Base-by-base conservation (phyloP, 2,329 filamentous ascomycete genomes). In the Nemania sp. region DNA sequence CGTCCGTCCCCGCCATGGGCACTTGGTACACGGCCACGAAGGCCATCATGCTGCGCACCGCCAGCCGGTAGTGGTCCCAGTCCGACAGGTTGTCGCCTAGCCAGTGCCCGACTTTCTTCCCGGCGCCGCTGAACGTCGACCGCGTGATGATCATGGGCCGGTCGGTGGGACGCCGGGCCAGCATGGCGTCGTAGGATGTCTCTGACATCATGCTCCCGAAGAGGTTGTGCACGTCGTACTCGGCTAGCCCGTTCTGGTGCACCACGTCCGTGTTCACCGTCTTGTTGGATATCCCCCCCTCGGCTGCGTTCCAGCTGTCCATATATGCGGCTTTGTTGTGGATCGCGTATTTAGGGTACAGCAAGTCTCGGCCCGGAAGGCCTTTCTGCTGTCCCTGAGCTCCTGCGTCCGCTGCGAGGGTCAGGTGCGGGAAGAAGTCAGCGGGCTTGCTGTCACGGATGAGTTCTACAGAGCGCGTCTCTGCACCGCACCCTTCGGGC, bases 181-280 rank as follows among this genome's bases (percentile, higher is more conserved):
- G 69, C 87, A 92, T 89, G 1, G 89, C 84, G 11, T 78, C 70
- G 47, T 82, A 80, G 0, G 86, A 88, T 4, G 81, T 74, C 15
- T 77, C 72, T 1, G 85, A 87, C 88, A 91, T 92, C 84, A 90
- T 85, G 6, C 82, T 81, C 1, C 89, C 89, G 68, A 89, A 91
- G 1, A 91, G 70, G 62, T 91, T 91, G 68, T 92, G 89, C 0
- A 84, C 88, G 61, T 92, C 89, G 65, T 89, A 90, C 69, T 89
- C 83, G 17, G 77, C 75, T 31, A 85, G 73, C 1, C 87, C 87
- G 53, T 88, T 85, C 36, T 83, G 77, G 67, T 90, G 87, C 7
- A 86, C 78, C 7, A 90, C 72, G 64, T 90, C 81, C 0, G 86
- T 88, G 59, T 83, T 77, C 48, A 90, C 80, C 0, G 88, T 86